These are phyloP conservation scores for Rhodotorula kratochvilovae DNA, from an alignment of 768 basidiomycete species.

Conservation along the genomic window DNA sequence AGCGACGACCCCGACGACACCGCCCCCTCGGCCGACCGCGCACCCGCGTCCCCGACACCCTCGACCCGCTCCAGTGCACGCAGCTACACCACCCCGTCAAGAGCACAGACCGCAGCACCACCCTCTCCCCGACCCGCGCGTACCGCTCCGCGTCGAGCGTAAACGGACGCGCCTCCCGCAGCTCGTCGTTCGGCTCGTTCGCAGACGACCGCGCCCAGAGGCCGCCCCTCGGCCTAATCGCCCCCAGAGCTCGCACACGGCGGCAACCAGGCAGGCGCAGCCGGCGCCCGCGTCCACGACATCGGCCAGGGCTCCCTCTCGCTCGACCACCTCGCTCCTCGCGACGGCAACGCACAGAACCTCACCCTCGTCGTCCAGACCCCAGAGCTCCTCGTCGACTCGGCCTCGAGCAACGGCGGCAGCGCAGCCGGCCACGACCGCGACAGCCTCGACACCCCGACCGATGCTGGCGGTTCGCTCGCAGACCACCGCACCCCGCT, in stretches of 20 bases:
- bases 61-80: not conserved
- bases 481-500: not conserved
- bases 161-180: not conserved
- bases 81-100: not conserved
- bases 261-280: too few relatives aligned
- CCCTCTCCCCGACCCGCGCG: conserved; percentile 18
- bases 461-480: not conserved
- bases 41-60: not conserved
- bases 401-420: too few relatives aligned
- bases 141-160: not conserved
- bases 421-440: too few relatives aligned
- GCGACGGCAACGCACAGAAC: not conserved
- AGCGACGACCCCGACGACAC: not conserved
- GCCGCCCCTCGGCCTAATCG: not conserved
- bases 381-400: conserved; percentile 25
- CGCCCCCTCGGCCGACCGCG: not conserved
- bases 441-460: conserved; percentile 9
- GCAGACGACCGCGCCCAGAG: conserved; percentile 8
- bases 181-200: conserved; percentile 32
- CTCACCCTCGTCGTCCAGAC: conserved; percentile 32
- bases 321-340: conserved; percentile 28
- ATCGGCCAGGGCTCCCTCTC: conserved; percentile 26
- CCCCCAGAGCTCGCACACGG: too few relatives aligned
- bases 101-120: not conserved
- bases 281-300: not conserved